These are phyloP conservation scores for Parasarocladium wereldwijsianum DNA, from an alignment of 2,329 filamentous ascomycete genomes.

Conservation along the genomic window DNA sequence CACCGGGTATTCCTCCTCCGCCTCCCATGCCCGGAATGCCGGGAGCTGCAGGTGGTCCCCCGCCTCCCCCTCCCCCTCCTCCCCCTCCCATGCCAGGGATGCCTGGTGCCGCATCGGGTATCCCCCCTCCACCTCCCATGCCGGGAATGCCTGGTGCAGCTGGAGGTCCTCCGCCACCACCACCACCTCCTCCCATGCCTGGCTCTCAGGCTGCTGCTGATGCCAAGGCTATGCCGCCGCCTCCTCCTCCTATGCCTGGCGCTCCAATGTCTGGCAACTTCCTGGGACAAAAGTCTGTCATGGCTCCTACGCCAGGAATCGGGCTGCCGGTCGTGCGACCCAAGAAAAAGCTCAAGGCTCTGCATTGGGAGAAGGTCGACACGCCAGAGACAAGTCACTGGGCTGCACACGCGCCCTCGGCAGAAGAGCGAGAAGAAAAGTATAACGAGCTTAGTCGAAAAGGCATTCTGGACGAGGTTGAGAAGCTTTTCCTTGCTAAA, in stretches of 20 bases:
- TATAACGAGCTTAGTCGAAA: constrained; percentile 86
- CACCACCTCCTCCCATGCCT: constrained; percentile 26
- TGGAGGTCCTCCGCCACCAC: constrained; percentile 19
- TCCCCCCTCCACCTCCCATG: constrained; percentile 13
- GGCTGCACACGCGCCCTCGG: constrained; percentile 75
- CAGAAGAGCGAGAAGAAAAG: constrained; percentile 84
- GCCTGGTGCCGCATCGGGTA: constrained; percentile 16
- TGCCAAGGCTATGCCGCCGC: constrained; percentile 26
- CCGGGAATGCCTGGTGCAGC: constrained; percentile 22
- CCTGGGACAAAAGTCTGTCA: constrained; percentile 47
- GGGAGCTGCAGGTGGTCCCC: constrained; percentile 14
- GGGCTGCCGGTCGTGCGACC: constrained; percentile 70
- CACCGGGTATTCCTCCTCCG: constrained; percentile 24
- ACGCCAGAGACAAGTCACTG: constrained; percentile 82
- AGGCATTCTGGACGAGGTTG: constrained; percentile 93
- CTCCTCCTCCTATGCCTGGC: constrained; percentile 52
- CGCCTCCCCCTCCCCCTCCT: constrained; percentile 22
- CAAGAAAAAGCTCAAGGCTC: constrained; percentile 98
- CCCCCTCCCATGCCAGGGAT: constrained; percentile 11
- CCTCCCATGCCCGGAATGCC: constrained; percentile 21
- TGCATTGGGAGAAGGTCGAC: constrained; percentile 99
- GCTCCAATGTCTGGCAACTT: constrained; percentile 58
- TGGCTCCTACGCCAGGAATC: constrained; percentile 34
- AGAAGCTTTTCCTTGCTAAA: constrained; percentile 94
- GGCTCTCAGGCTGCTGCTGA: constrained; percentile 18